Conservation (phyloP, 495 filamentous ascomycete species). For the Aspergillus steynii region DNA sequence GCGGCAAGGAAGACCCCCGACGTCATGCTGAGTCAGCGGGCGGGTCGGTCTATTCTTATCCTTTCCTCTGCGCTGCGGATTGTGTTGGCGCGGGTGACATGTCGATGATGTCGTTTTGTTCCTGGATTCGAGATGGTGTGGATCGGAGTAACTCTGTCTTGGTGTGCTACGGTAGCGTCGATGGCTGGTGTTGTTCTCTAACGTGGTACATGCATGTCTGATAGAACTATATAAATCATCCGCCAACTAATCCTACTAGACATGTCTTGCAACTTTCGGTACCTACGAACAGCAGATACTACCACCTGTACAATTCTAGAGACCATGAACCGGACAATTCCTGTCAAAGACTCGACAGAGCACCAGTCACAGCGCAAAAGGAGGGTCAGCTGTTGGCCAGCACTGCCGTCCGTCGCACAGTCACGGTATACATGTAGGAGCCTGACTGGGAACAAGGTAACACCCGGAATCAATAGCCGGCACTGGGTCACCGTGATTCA, state of each 20-base stretch:
- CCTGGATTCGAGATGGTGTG: neutral
- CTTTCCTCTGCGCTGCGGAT: too few species aligned
- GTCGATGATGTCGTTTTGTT: neutral
- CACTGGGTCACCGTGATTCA: neutral
- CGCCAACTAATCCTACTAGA: too few species aligned
- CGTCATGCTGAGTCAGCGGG: conserved; percentile 25
- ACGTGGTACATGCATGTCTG: too few species aligned
- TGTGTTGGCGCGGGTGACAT: too few species aligned
- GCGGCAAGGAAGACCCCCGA: neutral
- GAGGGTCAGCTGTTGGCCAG: neutral
- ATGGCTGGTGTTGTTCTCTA: too few species aligned
- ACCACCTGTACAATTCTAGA: neutral
- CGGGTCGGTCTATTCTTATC: neutral
- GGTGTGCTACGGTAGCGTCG: too few species aligned
- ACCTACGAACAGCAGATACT: too few species aligned
- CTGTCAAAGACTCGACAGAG: neutral
- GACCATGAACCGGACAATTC: neutral
- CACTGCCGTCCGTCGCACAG: neutral
- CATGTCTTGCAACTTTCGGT: too few species aligned
- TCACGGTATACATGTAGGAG: neutral
- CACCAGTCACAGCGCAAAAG: neutral
- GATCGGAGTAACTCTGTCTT: too few species aligned
- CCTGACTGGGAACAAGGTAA: neutral
- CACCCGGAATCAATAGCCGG: neutral
- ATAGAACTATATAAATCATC: too few species aligned